phyloP scores from a whole-genome alignment of 1,139 yeast species.

The Candida neerlandica region DNA sequence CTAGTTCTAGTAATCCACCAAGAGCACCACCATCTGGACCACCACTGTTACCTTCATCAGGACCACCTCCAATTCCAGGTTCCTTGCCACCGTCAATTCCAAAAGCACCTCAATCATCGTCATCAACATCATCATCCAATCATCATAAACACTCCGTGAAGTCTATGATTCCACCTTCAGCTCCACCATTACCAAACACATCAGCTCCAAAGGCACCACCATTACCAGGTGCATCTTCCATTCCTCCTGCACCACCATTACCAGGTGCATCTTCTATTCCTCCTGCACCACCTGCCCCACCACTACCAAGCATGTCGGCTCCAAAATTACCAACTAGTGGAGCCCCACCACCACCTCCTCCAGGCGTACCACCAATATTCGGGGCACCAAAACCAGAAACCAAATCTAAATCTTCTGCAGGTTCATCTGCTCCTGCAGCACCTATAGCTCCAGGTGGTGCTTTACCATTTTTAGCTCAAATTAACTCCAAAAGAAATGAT shows the following conservation, averaged over 20 bases:
- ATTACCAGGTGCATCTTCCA: slow-evolving; percentile 20
- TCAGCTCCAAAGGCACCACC: slow-evolving; percentile 20
- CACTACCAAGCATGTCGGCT: slow-evolving; percentile 11
- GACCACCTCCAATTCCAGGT: slow-evolving; percentile 10
- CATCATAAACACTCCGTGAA: slow-evolving; percentile 22
- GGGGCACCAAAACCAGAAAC: slow-evolving; percentile 13
- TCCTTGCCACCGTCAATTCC: slow-evolving; percentile 13
- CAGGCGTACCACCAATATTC: slow-evolving; percentile 26
- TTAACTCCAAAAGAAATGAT: slow-evolving; percentile 43
- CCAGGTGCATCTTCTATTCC: slow-evolving; percentile 20
- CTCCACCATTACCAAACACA: slow-evolving; percentile 15
- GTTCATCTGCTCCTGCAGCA: slow-evolving; percentile 20
- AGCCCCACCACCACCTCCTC: slow-evolving; percentile 18
- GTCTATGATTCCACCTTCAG: slow-evolving; percentile 15
- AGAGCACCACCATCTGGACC: slow-evolving; percentile 6
- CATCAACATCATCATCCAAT: neutral
- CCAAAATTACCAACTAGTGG: slow-evolving; percentile 8
- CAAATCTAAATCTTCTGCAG: slow-evolving; percentile 6
- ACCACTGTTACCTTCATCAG: slow-evolving; percentile 10
- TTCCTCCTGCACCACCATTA: slow-evolving; percentile 21
- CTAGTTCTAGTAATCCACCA: slow-evolving; percentile 13
- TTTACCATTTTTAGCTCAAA: slow-evolving; percentile 45
- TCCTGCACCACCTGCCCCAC: slow-evolving; percentile 16
- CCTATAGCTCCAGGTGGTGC: slow-evolving; percentile 27
- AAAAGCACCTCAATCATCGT: slow-evolving; percentile 11